Conservation (phyloP, 2,329 filamentous ascomycete genomes). For the Curvularia hawaiiensis region DNA sequence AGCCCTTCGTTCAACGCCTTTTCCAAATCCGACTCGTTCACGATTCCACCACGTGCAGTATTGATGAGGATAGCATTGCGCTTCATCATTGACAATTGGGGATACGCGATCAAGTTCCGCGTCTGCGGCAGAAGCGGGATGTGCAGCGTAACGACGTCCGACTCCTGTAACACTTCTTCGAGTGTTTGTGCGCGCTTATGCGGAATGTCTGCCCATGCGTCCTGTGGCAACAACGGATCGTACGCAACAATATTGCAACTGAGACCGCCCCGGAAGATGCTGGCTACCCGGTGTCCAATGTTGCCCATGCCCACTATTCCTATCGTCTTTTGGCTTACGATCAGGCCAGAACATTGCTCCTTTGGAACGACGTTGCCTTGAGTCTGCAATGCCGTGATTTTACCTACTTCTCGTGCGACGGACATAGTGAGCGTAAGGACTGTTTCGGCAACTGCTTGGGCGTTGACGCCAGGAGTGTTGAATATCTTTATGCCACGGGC, state of each 20-base stretch:
- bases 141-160: conserved; percentile 30
- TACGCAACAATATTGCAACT: conserved; percentile 50
- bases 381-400: conserved; percentile 37
- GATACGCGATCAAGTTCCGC: conserved; percentile 35
- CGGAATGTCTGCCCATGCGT: conserved; percentile 43
- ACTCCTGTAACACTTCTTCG: conserved; percentile 18
- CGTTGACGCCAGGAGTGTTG: conserved; percentile 56
- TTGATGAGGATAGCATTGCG: conserved; percentile 53
- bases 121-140: conserved; percentile 30
- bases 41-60: conserved; percentile 54
- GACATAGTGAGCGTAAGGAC: conserved; percentile 46
- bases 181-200: conserved; percentile 26
- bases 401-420: conserved; percentile 32
- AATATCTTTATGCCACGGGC: conserved; percentile 50
- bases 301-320: conserved; percentile 56
- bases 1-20: conserved; percentile 48
- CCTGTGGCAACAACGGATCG: conserved; percentile 49
- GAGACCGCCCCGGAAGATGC: conserved; percentile 39
- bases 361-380: conserved; percentile 45
- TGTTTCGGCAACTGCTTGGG: conserved; percentile 50
- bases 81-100: conserved; percentile 51
- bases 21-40: conserved; percentile 55
- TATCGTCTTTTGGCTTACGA: conserved; percentile 50
- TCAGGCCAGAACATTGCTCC: conserved; percentile 50
- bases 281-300: conserved; percentile 26